phyloP scores from a whole-genome alignment of 1,284 basidiomycete genomes.

The Meripilus lineatus region DNA sequence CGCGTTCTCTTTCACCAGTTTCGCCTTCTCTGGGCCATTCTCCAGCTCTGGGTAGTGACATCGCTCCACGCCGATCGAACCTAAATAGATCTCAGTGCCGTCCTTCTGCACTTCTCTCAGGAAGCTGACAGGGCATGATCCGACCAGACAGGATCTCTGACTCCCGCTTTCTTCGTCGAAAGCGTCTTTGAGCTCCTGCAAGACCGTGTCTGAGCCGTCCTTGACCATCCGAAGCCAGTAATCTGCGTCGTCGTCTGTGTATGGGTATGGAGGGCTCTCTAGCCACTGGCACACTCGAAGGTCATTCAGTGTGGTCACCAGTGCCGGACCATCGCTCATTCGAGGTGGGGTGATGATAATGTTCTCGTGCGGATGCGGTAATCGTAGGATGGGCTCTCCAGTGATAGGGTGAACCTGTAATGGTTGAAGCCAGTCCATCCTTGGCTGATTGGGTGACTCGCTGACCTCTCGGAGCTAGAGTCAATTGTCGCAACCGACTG shows the following conservation, averaged over 20 bases:
- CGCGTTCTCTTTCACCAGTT: conserved; percentile 34
- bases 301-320: conserved; percentile 44
- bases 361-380: conserved; percentile 41
- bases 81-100: conserved; percentile 43
- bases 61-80: conserved; percentile 36
- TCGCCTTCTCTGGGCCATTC: conserved; percentile 27
- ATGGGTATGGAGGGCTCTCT: conserved; percentile 46
- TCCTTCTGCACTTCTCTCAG: conserved; percentile 45
- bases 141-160: too few species aligned
- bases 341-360: conserved; percentile 60
- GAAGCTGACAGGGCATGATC: conserved; percentile 36
- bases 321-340: conserved; percentile 33
- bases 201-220: conserved; percentile 22
- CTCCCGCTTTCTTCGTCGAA: conserved; percentile 9
- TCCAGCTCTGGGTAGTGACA: conserved; percentile 31
- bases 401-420: conserved; percentile 19
- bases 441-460: conserved; percentile 11
- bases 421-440: conserved; percentile 19
- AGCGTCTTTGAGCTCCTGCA: conserved; percentile 34
- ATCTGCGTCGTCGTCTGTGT: conserved; percentile 37
- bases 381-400: conserved; percentile 12
- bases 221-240: conserved; percentile 26
- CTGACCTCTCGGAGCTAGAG: background rate
- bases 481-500: too few species aligned
- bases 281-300: conserved; percentile 42